Evolutionary conservation across 441 rosid species (phyloP).

Genomic region (Erodium moschatum): DNA sequence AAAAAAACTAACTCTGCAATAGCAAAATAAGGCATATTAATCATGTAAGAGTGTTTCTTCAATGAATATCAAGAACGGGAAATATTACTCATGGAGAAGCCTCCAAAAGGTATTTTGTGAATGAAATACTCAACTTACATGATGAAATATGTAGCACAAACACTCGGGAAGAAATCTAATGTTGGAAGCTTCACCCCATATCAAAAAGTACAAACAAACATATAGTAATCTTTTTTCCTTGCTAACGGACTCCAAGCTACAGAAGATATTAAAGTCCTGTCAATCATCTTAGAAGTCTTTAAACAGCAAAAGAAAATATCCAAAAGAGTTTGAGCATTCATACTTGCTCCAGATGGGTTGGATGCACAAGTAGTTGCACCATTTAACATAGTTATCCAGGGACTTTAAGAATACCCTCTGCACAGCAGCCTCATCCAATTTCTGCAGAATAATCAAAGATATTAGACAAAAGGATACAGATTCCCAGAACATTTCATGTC

Average conservation of each 20-base stretch:
- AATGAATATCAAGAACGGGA: background rate
- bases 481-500: background rate
- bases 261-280: constrained; percentile 6
- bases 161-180: constrained; percentile 96
- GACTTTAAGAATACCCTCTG: constrained; percentile 67
- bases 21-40: background rate
- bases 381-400: constrained; percentile 77
- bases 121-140: constrained; percentile 40
- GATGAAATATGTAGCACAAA: constrained; percentile 95
- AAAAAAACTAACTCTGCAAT: background rate
- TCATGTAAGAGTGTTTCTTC: background rate
- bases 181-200: constrained; percentile 99
- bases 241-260: constrained; percentile 70
- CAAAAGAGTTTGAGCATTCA: constrained; percentile 20
- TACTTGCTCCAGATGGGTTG: constrained; percentile 92
- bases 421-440: constrained; percentile 69
- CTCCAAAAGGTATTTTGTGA: background rate
- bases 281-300: constrained; percentile 7
- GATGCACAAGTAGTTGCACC: constrained; percentile 83
- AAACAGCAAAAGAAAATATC: constrained; percentile 21
- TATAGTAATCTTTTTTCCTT: constrained; percentile 81
- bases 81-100: background rate
- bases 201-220: constrained; percentile 70
- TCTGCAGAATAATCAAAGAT: constrained; percentile 34
- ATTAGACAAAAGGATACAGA: background rate